Evolutionary conservation across 129 eudicot species (phyloP).

Genomic region (Escallonia rubra): DNA sequence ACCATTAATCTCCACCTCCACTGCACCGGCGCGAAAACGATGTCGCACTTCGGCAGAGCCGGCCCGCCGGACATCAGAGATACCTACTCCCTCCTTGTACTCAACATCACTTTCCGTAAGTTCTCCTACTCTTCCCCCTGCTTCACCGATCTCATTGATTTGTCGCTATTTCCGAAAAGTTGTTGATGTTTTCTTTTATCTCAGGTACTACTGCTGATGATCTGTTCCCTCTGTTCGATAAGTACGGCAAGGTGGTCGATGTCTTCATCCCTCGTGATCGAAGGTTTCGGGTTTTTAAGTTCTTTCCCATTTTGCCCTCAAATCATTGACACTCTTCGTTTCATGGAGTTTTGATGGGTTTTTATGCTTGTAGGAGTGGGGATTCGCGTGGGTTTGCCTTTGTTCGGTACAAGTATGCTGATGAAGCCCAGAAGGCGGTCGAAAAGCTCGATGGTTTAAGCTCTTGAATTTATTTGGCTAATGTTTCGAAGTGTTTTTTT

Average conservation of each 20-base stretch:
- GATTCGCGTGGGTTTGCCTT: conserved; percentile 99
- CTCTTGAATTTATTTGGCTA: not conserved
- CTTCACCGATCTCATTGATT: not conserved
- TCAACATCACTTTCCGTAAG: conserved; percentile 92
- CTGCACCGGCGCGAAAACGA: conserved; percentile 12
- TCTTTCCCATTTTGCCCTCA: not conserved
- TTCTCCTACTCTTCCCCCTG: not conserved
- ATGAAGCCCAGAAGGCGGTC: conserved; percentile 94
- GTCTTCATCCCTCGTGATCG: conserved; percentile 97
- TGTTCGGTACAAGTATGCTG: conserved; percentile 94
- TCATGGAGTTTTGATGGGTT: not conserved
- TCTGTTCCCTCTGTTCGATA: conserved; percentile 86
- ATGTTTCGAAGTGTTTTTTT: not conserved
- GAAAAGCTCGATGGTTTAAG: conserved; percentile 85
- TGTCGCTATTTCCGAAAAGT: not conserved
- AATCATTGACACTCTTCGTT: not conserved
- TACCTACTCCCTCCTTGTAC: conserved; percentile 95
- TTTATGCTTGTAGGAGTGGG: conserved; percentile 59
- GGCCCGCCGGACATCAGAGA: conserved; percentile 98
- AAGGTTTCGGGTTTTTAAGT: conserved; percentile 31
- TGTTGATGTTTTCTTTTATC: not conserved
- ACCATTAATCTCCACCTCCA: not conserved
- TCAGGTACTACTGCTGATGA: conserved; percentile 96
- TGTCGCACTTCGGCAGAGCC: conserved; percentile 97
- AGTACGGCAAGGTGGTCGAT: conserved; percentile 96